Base-by-base conservation (phyloP, 2,329 filamentous ascomycete species). In the Hypomyces rosellus region DNA sequence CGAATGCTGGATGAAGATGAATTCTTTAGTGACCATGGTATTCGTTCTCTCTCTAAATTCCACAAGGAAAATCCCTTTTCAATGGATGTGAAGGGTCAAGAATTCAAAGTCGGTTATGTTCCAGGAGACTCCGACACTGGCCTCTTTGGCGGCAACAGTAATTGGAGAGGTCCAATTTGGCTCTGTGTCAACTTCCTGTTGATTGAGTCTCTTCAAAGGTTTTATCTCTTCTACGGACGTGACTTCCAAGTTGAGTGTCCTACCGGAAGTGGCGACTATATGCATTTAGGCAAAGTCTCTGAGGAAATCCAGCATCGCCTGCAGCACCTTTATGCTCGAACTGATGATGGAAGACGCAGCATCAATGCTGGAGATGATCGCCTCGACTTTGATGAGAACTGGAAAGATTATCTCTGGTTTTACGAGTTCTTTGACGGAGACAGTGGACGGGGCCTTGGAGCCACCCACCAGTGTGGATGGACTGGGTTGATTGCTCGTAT, bases 391-490 rank as follows among this genome's bases (percentile, higher is more conserved):
- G 90, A 97, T 63, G 85, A 88, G 20, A 76, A 96, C 68, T 97
- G 92, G 92, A 92, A 86, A 67, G 91, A 71, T 48, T 63, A 68
- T 44, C 75, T 97, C 61, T 96, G 89, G 88, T 97, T 95, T 77
- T 87, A 95, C 65, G 92, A 97, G 67, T 97, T 95, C 76, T 97
- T 97, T 65, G 92, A 97, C 64, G 92, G 90, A 37, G 91, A 97
- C 65, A 85, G 77, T 46, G 92, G 92, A 13, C 86, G 90, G 58
- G 92, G 93, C 14, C 78, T 97, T 1, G 92, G 92, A 51, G 89
- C 92, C 36, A 92, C 85, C 44, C 93, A 97, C 69, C 93, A 97
- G 69, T 96, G 89, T 64, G 92, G 92, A 45, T 97, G 93, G 92
- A 96, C 92, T 36, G 92, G 92, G 20, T 70, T 97, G 58, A 90